Evolutionary conservation across 164 flowering plant genomes (phyloP).

Genomic region (Saururus chinensis): DNA sequence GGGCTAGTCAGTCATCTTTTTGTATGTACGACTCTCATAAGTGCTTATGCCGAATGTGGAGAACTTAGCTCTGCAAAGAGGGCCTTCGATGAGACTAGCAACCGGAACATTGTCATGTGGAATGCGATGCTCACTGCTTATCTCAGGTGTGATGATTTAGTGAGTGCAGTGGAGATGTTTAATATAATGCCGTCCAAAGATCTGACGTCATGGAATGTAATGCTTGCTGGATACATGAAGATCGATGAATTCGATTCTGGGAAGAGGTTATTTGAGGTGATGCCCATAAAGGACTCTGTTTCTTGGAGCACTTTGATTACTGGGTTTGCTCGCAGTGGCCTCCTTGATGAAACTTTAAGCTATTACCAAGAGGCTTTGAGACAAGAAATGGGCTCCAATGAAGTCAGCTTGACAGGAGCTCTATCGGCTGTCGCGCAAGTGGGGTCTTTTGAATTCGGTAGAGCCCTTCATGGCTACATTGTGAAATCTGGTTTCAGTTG

Average conservation of each 20-base stretch:
- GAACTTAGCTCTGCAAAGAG: slow-evolving; percentile 16
- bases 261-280: slow-evolving; percentile 21
- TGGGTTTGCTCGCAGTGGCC: slow-evolving; percentile 47
- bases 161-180: slow-evolving; percentile 29
- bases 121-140: slow-evolving; percentile 48
- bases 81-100: slow-evolving; percentile 44
- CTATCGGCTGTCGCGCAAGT: slow-evolving; percentile 58
- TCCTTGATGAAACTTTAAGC: slow-evolving; percentile 38
- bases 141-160: slow-evolving; percentile 38
- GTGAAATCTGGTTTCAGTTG: slow-evolving; percentile 37
- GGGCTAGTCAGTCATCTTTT: slow-evolving; percentile 40
- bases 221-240: slow-evolving; percentile 52
- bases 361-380: slow-evolving; percentile 31
- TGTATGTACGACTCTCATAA: slow-evolving; percentile 47
- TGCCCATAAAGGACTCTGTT: slow-evolving; percentile 37
- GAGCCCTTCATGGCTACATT: slow-evolving; percentile 38
- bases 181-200: slow-evolving; percentile 34
- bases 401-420: slow-evolving; percentile 52
- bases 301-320: slow-evolving; percentile 74
- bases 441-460: slow-evolving; percentile 51
- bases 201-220: slow-evolving; percentile 43
- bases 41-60: slow-evolving; percentile 50
- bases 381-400: slow-evolving; percentile 34
- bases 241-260: slow-evolving; percentile 39
- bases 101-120: slow-evolving; percentile 59